Base-by-base conservation (phyloP, 306 rosid species). In the Ammopiptanthus mongolicus region DNA sequence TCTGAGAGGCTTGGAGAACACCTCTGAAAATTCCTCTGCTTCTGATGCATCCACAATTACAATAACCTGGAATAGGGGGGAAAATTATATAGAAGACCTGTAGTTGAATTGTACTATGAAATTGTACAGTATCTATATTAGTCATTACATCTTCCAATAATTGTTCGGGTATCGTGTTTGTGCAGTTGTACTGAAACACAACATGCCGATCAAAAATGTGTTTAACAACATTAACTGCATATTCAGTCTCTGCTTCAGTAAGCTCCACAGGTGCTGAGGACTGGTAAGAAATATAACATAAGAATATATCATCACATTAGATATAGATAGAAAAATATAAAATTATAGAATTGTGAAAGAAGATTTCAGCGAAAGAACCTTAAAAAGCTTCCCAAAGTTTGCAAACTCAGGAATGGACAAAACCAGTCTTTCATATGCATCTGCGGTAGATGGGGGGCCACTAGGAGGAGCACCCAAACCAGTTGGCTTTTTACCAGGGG, bases 191-290 rank as follows among this genome's bases (percentile, higher is more conserved):
- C 84, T 95, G 99, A 88, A 95, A 88, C 84, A 92, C 96, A 46
- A 95, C 85, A 84, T 95, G 97, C 28, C 84, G 76, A 81, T 92
- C 96, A 78, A 92, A 95, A 57, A 95, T 89, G 83, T 92, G 97
- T 84, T 95, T 95, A 64, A 95, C 99, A 77, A 81, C 97, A 81
- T 90, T 95, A 74, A 95, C 97, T 60, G 97, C 93, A 78, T 92
- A 95, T 87, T 92, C 99, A 11, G 97, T 92, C 87, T 92, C 97
- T 10, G 97, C 93, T 86, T 95, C 97, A 56, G 99, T 90, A 53
- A 95, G 94, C 82, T 95, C 99, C 91, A 95, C 97, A 31, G 96
- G 96, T 84, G 89, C 91, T 56, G 97, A 90, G 78, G 99, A 90
- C 99, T 95, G 96, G 47, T 44, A 85, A 71, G 75, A 71, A 77